Evolutionary conservation across 352 stramenopile species (phyloP), one percentile per base, ranked within the genome.

Genomic region (Globisporangium lucens): DNA sequence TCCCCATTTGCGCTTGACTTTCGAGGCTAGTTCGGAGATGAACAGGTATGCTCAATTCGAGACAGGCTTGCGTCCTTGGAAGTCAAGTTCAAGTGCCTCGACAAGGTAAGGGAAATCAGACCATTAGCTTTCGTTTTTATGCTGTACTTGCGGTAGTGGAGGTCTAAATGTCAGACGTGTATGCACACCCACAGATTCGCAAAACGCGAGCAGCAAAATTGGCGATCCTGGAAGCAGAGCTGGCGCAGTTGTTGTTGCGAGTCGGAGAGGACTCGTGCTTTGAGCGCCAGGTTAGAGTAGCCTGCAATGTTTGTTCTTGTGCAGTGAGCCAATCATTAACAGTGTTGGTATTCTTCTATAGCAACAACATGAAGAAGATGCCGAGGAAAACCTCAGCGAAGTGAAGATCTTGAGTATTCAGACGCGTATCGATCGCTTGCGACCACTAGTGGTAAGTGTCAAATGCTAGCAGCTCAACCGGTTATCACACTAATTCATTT

Each of bases 11-110:
- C 27, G 22, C 3, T 13, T 33, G 8, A 20, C 33, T 5, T 4
- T 9, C 56, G 7, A 33, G 68, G 20, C 12, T 4, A 76, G 47
- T 61, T 73, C 43, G 63, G 61, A 24, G 43, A 24, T 10, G 4
- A 66, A 46, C 43, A 53, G 3, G 30, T 55, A 9, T 61, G 62
- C 13, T 47, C 70, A n/a, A 66, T 82, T 10, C 72, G 76, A 1
- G 74, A 86, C 35, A 55, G 62, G 57, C 67, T 83, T 20, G 68
- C 69, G 13, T 65, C 72, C 15, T 56, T 86, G 35, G 72, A 82
- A 58, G 70, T 79, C 49, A 78, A 83, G 43, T 75, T 74, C 38
- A 73, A 79, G 20, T 77, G 76, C 38, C 52, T 86, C 4, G 67
- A 82, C 22, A 75, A 73, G 64, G 78, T 85, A 33, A 22, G 22